Evolutionary conservation across 768 basidiomycete genomes (phyloP).

Genomic region (Suillus tomentosus): DNA sequence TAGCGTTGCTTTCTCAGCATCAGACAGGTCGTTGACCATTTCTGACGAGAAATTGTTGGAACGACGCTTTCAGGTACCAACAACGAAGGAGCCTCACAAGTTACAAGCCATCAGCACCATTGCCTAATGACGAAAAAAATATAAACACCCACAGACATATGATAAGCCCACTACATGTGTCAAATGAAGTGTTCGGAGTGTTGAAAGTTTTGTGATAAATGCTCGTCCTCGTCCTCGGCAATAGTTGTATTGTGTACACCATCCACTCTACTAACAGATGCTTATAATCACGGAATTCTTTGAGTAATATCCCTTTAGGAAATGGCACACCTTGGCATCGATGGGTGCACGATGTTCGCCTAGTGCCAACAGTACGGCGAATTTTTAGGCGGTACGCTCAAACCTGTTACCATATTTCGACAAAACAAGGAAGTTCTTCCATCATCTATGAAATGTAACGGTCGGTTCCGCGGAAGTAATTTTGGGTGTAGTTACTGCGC

Average conservation of each 20-base stretch:
- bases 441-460: neutral
- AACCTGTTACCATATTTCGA: slow-evolving; percentile 7
- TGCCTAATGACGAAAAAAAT: neutral
- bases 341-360: slow-evolving; percentile 43
- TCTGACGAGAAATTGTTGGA: neutral
- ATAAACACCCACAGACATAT: slow-evolving; percentile 8
- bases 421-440: slow-evolving; percentile 3
- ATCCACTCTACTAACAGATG: slow-evolving; percentile 40
- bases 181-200: slow-evolving; percentile 27
- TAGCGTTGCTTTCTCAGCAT: slow-evolving; percentile 8
- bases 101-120: slow-evolving; percentile 8
- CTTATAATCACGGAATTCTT: slow-evolving; percentile 46
- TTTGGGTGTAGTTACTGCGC: slow-evolving; percentile 28
- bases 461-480: neutral
- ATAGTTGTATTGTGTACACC: slow-evolving; percentile 33
- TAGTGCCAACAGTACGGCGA: slow-evolving; percentile 6
- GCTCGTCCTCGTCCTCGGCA: slow-evolving; percentile 23
- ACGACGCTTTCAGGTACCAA: neutral
- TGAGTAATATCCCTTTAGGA: slow-evolving; percentile 48
- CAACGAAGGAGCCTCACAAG: neutral
- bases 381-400: slow-evolving; percentile 8
- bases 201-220: slow-evolving; percentile 30
- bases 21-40: slow-evolving; percentile 6
- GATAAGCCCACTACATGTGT: slow-evolving; percentile 30
- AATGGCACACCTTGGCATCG: slow-evolving; percentile 46